Percentiles rank a stretch among this genome's conserved stretches.
phyloP scores from a whole-genome alignment of 2,329 filamentous ascomycete genomes.

The Diaporthe citri region DNA sequence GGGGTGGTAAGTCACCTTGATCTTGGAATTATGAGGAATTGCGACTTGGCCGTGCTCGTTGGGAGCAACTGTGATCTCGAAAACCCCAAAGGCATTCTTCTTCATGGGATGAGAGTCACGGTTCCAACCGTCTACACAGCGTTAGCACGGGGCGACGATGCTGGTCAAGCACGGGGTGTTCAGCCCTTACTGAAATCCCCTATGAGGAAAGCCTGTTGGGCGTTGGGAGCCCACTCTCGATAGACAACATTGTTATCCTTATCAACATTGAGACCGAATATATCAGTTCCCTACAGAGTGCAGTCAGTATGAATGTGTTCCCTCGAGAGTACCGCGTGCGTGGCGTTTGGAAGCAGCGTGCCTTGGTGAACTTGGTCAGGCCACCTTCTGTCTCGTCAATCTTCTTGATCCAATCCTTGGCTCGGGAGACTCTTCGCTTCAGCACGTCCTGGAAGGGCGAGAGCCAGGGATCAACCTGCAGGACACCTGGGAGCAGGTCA shows the following conservation, averaged over 20 bases:
- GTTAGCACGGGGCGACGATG: constrained; percentile 46
- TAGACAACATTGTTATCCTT: constrained; percentile 89
- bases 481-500: constrained; percentile 72
- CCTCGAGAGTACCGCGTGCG: constrained; percentile 22
- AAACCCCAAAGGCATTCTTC: constrained; percentile 87
- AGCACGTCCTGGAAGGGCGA: constrained; percentile 85
- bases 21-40: constrained; percentile 93
- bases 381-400: constrained; percentile 90
- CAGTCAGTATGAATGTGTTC: constrained; percentile 19
- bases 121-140: constrained; percentile 82
- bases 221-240: constrained; percentile 96
- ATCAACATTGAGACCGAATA: constrained; percentile 86
- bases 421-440: constrained; percentile 80
- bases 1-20: constrained; percentile 77
- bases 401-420: constrained; percentile 87
- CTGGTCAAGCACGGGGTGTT: neutral
- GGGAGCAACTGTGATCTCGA: constrained; percentile 83
- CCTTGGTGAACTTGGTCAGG: constrained; percentile 90
- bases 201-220: constrained; percentile 84
- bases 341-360: constrained; percentile 52
- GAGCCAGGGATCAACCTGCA: constrained; percentile 90
- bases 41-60: constrained; percentile 76
- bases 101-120: constrained; percentile 87
- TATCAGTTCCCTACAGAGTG: constrained; percentile 78
- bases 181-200: constrained; percentile 87